phyloP scores from a whole-genome alignment of 2,329 filamentous ascomycete species.

The Ceratocystis alfenasii region DNA sequence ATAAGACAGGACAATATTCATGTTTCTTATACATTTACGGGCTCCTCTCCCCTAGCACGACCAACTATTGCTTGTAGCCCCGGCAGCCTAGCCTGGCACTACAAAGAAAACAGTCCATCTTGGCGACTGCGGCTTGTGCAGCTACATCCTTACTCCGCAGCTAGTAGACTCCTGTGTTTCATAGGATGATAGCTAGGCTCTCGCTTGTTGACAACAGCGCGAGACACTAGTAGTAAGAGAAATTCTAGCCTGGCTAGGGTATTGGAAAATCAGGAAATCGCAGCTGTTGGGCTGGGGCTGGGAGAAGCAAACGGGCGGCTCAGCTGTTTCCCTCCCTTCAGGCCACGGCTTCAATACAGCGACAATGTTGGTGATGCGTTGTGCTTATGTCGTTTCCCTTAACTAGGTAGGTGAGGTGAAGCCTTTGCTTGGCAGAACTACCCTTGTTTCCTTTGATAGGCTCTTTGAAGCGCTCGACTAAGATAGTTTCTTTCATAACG shows the following conservation, averaged over 20 bases:
- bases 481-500: not conserved
- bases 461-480: not conserved
- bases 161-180: not conserved
- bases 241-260: not conserved
- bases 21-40: not conserved
- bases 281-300: not conserved
- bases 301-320: not conserved
- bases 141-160: not conserved
- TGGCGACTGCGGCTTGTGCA: not conserved
- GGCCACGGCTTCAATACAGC: not conserved
- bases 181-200: not conserved
- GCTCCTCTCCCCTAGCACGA: too few species aligned
- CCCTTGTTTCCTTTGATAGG: not conserved
- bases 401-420: not conserved
- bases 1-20: not conserved
- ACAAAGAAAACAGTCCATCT: not conserved
- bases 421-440: not conserved
- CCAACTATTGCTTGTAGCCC: too few species aligned
- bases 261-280: not conserved
- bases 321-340: not conserved
- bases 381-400: not conserved
- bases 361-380: not conserved
- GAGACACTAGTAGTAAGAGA: not conserved
- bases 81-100: not conserved
- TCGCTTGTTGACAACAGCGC: not conserved